Evolutionary conservation across 179 eudicot genomes (phyloP).

Genomic region (Spinacia oleracea): DNA sequence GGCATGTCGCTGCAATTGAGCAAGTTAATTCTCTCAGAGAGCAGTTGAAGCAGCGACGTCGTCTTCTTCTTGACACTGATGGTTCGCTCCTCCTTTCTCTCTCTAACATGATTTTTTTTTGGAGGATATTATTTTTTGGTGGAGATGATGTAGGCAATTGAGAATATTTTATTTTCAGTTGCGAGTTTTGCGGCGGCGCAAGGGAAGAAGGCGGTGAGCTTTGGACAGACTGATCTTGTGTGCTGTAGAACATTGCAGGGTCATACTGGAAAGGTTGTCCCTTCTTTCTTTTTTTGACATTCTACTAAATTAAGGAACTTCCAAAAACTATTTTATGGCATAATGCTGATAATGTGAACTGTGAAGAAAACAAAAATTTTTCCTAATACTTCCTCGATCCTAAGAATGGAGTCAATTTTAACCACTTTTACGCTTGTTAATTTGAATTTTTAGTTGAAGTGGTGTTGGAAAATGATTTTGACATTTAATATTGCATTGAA

Average conservation of each 20-base stretch:
- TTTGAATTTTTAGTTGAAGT: background rate
- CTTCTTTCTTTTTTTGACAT: background rate
- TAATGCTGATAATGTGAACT: background rate
- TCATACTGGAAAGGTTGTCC: slow-evolving; percentile 80
- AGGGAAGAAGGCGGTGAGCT: slow-evolving; percentile 75
- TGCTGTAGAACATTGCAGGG: slow-evolving; percentile 95
- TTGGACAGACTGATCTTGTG: slow-evolving; percentile 87
- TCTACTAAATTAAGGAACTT: background rate
- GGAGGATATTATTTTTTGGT: background rate
- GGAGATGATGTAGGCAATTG: slow-evolving; percentile 11
- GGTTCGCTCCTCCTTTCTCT: slow-evolving; percentile 32
- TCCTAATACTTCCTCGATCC: too few relatives aligned
- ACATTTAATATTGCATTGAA: background rate
- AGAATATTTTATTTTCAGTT: slow-evolving; percentile 44
- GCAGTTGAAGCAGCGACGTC: slow-evolving; percentile 67
- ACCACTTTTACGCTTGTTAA: background rate
- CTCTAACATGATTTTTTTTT: background rate
- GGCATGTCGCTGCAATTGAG: slow-evolving; percentile 66
- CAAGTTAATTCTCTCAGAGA: slow-evolving; percentile 65
- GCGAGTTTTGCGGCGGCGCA: slow-evolving; percentile 72
- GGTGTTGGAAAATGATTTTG: background rate
- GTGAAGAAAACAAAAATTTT: too few relatives aligned
- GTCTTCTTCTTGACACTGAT: slow-evolving; percentile 75
- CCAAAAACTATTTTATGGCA: too few relatives aligned
- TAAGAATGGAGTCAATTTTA: too few relatives aligned